Evolutionary conservation across 108 stramenopile species (phyloP).

Genomic region (Skeletonema marinoi): DNA sequence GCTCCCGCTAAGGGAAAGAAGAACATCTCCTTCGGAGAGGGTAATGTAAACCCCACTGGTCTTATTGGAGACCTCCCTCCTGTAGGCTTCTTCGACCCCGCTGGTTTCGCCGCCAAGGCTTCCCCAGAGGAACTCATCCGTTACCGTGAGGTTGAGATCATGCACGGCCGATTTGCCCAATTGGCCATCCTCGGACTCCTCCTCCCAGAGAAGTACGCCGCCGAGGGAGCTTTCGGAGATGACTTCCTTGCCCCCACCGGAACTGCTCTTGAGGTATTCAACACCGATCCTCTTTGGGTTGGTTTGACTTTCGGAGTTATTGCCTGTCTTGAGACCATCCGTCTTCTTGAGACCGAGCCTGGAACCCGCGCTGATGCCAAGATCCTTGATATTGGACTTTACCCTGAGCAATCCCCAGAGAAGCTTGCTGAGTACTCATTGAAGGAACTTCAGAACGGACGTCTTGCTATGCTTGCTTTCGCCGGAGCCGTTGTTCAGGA

Average conservation of each 20-base stretch:
- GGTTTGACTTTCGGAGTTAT: slow-evolving; percentile 60
- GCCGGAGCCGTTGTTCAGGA: slow-evolving; percentile 75
- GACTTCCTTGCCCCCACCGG: slow-evolving; percentile 58
- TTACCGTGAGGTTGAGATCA: slow-evolving; percentile 60
- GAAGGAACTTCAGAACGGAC: slow-evolving; percentile 82
- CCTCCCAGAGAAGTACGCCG: slow-evolving; percentile 48
- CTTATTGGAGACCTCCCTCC: slow-evolving; percentile 54
- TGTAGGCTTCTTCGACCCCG: slow-evolving; percentile 58
- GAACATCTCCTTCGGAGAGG: background rate
- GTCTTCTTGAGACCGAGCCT: slow-evolving; percentile 42
- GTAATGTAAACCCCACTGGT: slow-evolving; percentile 37
- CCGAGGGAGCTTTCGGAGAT: slow-evolving; percentile 53
- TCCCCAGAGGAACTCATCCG: slow-evolving; percentile 37
- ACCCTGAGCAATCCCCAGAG: slow-evolving; percentile 54
- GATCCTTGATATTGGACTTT: slow-evolving; percentile 49
- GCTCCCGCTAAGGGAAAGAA: background rate
- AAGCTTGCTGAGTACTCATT: slow-evolving; percentile 71
- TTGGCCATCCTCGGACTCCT: slow-evolving; percentile 50
- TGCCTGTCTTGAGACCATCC: slow-evolving; percentile 41
- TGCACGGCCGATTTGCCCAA: slow-evolving; percentile 60
- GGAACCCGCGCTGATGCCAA: slow-evolving; percentile 40
- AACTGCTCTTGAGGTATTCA: slow-evolving; percentile 40
- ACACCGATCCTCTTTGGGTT: slow-evolving; percentile 50
- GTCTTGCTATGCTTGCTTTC: slow-evolving; percentile 85
- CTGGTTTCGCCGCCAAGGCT: slow-evolving; percentile 49